These are phyloP conservation scores for Linnemannia elongata DNA, from an alignment of 192 early-diverging fungal genomes.

Conservation along the genomic window DNA sequence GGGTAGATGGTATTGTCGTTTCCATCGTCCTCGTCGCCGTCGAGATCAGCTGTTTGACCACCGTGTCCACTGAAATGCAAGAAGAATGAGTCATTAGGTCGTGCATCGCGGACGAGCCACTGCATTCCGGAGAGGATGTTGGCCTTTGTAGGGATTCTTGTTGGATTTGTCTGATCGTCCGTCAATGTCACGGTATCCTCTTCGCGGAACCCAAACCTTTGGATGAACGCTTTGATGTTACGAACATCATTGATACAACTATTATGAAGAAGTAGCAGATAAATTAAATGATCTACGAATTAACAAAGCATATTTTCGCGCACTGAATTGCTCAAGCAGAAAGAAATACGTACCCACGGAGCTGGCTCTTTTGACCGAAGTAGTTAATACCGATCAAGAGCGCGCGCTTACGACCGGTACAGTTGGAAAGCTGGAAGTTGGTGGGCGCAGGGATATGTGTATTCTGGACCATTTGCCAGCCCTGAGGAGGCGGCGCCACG, in stretches of 20 bases:
- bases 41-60: constrained; percentile 65
- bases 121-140: constrained; percentile 84
- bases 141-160: constrained; percentile 75
- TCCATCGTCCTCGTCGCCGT: constrained; percentile 85
- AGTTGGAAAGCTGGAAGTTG: constrained; percentile 66
- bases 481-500: constrained; percentile 34
- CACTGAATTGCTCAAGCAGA: background rate
- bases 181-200: constrained; percentile 82
- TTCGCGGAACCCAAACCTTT: constrained; percentile 75
- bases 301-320: background rate
- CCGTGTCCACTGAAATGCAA: constrained; percentile 90
- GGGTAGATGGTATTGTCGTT: constrained; percentile 87
- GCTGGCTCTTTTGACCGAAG: constrained; percentile 68
- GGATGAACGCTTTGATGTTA: constrained; percentile 79
- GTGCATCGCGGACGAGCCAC: constrained; percentile 83
- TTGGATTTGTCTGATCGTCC: constrained; percentile 77
- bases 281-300: background rate
- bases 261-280: background rate
- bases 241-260: constrained; percentile 87
- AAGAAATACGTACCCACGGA: constrained; percentile 62
- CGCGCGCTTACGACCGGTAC: constrained; percentile 80
- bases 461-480: constrained; percentile 38
- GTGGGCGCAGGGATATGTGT: constrained; percentile 41
- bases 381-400: constrained; percentile 97
- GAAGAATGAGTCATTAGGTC: constrained; percentile 85